Conservation (phyloP, 1,284 basidiomycete genomes). For the Schizophyllum amplum region DNA sequence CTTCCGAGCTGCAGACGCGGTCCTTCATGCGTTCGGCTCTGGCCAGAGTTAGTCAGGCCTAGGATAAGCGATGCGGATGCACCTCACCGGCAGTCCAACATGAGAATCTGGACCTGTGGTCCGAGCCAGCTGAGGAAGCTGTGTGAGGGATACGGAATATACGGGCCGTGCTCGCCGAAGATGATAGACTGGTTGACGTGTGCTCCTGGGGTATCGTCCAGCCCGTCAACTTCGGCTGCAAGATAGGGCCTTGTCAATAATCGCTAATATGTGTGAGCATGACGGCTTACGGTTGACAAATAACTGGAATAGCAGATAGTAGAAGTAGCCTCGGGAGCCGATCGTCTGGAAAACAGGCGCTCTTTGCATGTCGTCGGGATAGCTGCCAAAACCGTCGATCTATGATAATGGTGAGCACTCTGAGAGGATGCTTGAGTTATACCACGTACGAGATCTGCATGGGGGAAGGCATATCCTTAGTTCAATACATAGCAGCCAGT, state of each 20-base stretch:
- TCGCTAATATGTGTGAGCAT: conserved; percentile 1
- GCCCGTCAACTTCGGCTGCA: conserved; percentile 67
- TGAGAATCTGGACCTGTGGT: conserved; percentile 61
- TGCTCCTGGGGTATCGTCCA: conserved; percentile 42
- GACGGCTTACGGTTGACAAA: conserved; percentile 65
- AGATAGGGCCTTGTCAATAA: no score
- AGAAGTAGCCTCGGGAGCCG: conserved; percentile 82
- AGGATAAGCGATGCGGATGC: not conserved
- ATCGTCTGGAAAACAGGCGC: conserved; percentile 77
- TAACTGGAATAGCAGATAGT: conserved; percentile 88
- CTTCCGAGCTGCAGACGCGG: conserved; percentile 64
- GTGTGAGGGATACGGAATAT: conserved; percentile 73
- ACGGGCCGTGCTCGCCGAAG: conserved; percentile 71
- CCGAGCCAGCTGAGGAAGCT: conserved; percentile 72
- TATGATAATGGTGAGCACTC: conserved; percentile 18
- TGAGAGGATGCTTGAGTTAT: conserved; percentile 1
- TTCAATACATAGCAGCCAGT: no score
- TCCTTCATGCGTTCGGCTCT: conserved; percentile 83
- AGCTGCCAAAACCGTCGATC: conserved; percentile 93
- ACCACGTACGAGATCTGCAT: conserved; percentile 24
- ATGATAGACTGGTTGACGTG: conserved; percentile 70
- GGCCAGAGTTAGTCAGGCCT: conserved; percentile 3
- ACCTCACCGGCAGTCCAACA: conserved; percentile 78
- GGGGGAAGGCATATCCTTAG: conserved; percentile 9
- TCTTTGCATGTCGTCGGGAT: conserved; percentile 72